A percentile compares a stretch with the other conserved stretches of the same genome.
These are phyloP conservation scores for Cornus kousa DNA, from an alignment of 148 eudicot genomes.

Conservation along the genomic window DNA sequence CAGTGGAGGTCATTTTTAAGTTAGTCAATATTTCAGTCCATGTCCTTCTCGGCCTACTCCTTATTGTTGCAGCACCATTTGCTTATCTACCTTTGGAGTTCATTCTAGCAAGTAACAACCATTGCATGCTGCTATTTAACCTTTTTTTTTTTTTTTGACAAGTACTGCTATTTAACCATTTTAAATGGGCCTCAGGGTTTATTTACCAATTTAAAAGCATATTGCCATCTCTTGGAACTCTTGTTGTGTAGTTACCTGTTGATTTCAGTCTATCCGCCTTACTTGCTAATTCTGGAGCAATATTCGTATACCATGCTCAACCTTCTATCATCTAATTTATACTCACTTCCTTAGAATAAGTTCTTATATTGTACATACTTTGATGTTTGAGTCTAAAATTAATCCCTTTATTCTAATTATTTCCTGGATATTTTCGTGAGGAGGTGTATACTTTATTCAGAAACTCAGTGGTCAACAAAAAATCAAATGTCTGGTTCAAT, in stretches of 20 bases:
- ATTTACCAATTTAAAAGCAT: background rate
- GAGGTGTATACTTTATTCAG: background rate
- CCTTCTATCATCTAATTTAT: no score
- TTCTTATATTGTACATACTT: background rate
- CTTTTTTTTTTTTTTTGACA: background rate
- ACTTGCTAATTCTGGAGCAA: background rate
- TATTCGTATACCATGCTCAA: background rate
- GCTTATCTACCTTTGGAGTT: background rate
- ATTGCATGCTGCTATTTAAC: background rate
- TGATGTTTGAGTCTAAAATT: background rate
- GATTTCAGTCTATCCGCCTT: background rate
- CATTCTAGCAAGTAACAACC: background rate
- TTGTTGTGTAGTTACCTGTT: no score
- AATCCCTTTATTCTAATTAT: background rate
- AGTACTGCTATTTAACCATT: background rate
- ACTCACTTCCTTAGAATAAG: background rate
- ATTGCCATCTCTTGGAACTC: background rate
- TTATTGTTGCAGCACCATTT: background rate
- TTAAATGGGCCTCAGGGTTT: background rate
- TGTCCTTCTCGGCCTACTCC: background rate
- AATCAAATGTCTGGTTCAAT: background rate
- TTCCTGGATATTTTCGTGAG: background rate
- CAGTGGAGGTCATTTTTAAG: background rate
- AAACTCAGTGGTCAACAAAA: background rate
- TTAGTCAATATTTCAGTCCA: background rate